Conservation (phyloP, 1,284 basidiomycete genomes). For the Prillingera fragicola region DNA sequence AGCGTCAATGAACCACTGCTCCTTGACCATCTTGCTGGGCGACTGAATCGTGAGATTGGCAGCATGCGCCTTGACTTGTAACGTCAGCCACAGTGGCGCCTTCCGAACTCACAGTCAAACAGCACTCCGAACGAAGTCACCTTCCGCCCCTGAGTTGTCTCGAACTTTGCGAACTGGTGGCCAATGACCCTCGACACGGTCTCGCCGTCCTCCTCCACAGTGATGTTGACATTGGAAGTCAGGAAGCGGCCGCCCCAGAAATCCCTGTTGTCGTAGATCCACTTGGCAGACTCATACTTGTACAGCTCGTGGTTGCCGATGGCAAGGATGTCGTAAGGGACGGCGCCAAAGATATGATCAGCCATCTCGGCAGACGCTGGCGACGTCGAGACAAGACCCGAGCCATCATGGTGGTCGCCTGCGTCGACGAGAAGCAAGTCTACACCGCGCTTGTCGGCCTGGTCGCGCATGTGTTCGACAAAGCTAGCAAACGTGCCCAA, state of each 20-base stretch:
- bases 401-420: slow-evolving; percentile 68
- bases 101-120: slow-evolving; percentile 52
- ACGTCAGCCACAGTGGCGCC: not conserved
- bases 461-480: slow-evolving; percentile 69
- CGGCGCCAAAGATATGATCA: slow-evolving; percentile 67
- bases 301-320: slow-evolving; percentile 91
- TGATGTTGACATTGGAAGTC: slow-evolving; percentile 80
- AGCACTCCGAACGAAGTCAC: slow-evolving; percentile 78
- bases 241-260: slow-evolving; percentile 61
- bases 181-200: slow-evolving; percentile 44
- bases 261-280: slow-evolving; percentile 69
- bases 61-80: slow-evolving; percentile 39
- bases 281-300: slow-evolving; percentile 65
- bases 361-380: slow-evolving; percentile 60
- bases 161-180: slow-evolving; percentile 66
- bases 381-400: slow-evolving; percentile 32
- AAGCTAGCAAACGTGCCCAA: slow-evolving; percentile 77
- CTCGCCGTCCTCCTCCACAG: slow-evolving; percentile 55
- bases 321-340: slow-evolving; percentile 75
- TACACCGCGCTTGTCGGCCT: slow-evolving; percentile 51
- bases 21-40: slow-evolving; percentile 67
- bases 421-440: slow-evolving; percentile 46
- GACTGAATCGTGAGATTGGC: slow-evolving; percentile 65
- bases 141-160: slow-evolving; percentile 64
- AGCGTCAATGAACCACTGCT: slow-evolving; percentile 62